Evolutionary conservation across 441 rosid species (phyloP).

Genomic region (Raphanus hybrid): DNA sequence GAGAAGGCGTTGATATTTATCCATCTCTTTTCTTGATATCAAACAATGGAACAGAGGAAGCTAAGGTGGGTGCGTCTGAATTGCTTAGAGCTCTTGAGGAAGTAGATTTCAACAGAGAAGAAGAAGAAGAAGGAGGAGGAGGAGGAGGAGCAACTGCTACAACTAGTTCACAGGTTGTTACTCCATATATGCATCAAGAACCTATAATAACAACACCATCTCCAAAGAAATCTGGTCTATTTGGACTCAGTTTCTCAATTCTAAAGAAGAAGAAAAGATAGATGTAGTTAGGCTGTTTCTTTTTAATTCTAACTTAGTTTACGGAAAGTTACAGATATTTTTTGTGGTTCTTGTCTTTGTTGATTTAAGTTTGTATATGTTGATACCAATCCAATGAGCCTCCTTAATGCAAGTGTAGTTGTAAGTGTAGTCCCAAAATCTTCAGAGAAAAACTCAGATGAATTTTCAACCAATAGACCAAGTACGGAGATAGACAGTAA

Average conservation of each 20-base stretch:
- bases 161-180: conserved; percentile 20
- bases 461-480: too few relatives aligned
- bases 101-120: conserved; percentile 28
- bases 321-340: background rate
- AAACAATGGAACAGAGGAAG: conserved; percentile 68
- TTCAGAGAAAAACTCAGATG: too few relatives aligned
- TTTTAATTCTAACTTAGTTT: conserved; percentile 9
- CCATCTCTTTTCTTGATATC: conserved; percentile 62
- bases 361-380: conserved; percentile 30
- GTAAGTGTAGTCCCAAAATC: background rate
- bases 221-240: conserved; percentile 48
- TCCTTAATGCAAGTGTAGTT: conserved; percentile 20
- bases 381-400: conserved; percentile 9
- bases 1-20: conserved; percentile 54
- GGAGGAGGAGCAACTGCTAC: conserved; percentile 19
- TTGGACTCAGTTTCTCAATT: conserved; percentile 40
- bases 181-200: conserved; percentile 11
- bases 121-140: conserved; percentile 39
- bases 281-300: conserved; percentile 10
- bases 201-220: conserved; percentile 31
- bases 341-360: conserved; percentile 13
- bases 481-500: too few relatives aligned
- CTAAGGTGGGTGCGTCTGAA: conserved; percentile 62
- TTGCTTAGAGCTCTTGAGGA: conserved; percentile 73
- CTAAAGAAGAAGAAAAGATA: conserved; percentile 37